phyloP scores from a whole-genome alignment of 2,329 filamentous ascomycete genomes.

The Trichoderma asperellum region DNA sequence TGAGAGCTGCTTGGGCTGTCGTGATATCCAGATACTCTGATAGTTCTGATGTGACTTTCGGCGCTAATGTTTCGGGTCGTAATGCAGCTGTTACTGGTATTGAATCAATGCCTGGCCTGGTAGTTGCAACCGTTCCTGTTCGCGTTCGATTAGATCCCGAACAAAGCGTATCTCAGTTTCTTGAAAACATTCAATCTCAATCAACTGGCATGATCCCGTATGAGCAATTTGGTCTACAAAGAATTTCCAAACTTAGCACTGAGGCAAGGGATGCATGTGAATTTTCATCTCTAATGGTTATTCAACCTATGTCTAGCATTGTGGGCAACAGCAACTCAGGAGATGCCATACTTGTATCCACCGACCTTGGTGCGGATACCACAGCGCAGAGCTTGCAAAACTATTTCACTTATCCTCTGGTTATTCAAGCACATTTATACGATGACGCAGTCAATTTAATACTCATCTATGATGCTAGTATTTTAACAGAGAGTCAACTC shows the following conservation, averaged over 20 bases:
- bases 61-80: constrained; percentile 38
- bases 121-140: constrained; percentile 39
- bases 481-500: constrained; percentile 1
- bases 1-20: constrained; percentile 37
- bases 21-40: constrained; percentile 33
- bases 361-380: background rate
- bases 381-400: constrained; percentile 9
- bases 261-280: constrained; percentile 33
- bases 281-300: constrained; percentile 38
- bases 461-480: constrained; percentile 1
- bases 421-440: constrained; percentile 14
- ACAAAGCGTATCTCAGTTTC: constrained; percentile 29
- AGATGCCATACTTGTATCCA: background rate
- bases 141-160: constrained; percentile 30
- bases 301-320: constrained; percentile 32
- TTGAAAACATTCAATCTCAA: constrained; percentile 27
- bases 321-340: background rate
- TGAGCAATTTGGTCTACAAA: constrained; percentile 33
- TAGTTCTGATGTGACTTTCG: constrained; percentile 35
- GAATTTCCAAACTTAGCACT: constrained; percentile 30
- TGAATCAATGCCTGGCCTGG: constrained; percentile 38
- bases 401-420: constrained; percentile 24
- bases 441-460: constrained; percentile 10
- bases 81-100: constrained; percentile 34
- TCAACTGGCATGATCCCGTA: constrained; percentile 21